Evolutionary conservation across 2,329 filamentous ascomycete species (phyloP), one percentile per base, ranked within the genome.

Genomic region (Fusarium miscanthi): DNA sequence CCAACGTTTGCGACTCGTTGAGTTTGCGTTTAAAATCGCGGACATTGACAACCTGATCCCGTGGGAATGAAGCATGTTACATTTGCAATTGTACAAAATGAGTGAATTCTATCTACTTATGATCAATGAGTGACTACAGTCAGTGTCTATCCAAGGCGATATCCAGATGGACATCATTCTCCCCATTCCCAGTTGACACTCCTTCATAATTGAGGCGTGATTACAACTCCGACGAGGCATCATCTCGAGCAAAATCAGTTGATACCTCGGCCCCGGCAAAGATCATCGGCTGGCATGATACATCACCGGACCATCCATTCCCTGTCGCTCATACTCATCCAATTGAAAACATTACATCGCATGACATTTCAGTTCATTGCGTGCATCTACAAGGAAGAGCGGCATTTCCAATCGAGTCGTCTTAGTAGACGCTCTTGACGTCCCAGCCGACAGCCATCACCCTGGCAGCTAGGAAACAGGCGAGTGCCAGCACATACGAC

Each of bases 391-490:
- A 42, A 61, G 52, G 30, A 58, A 42, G 27, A 46, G 35, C 41
- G 23, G 31, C 38, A 23, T 35, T 40, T 30, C 33, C 37, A 54
- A 49, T 49, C 25, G 25, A 57, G 45, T 16, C 27, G 38, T 53
- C 37, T 57, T 54, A 73, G 52, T 71, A 73, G 62, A 74, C 51
- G 17, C 57, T 68, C 27, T 74, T 73, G 16, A 73, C 59, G 5
- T 58, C 49, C 70, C 70, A 73, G n/a, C 70, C 70, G 40, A 73
- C 70, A 21, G 70, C 70, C 42, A 73, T 58, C 5, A 73, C 70
- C 30, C 70, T 63, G 9, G 70, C 70, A 7, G 66, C 70, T n/a
- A 73, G 62, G 51, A 68, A 73, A 23, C 70, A 73, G 30, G 70
- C 70, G 17, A 74, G 61, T 17, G 70, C 70, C 51, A 73, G 51